Evolutionary conservation across 1,139 yeast species (phyloP), one percentile per base, ranked within the genome.

Genomic region (Diutina catenulata): DNA sequence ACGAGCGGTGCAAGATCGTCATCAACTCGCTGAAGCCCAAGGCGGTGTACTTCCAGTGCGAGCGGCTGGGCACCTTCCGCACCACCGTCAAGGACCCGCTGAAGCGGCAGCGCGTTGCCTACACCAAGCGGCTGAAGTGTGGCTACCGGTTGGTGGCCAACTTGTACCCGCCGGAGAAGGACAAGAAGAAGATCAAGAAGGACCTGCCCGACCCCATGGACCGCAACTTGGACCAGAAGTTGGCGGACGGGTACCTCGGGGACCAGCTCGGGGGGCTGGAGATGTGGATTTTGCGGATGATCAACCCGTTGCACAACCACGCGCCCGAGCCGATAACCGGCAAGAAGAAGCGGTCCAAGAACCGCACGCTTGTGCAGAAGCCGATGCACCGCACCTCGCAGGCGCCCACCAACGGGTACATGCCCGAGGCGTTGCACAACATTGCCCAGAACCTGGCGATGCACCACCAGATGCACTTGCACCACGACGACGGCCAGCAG

Each of bases 31-130:
- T 70, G 19, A 68, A 68, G 49, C 71, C 72, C 18, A 67, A 68
- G 50, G 74, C 74, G 2, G 68, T 68, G 13, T 68, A 68, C 49
- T 68, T 67, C 52, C 72, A 66, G 49, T 68, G 74, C 49, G 74
- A 68, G 48, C 53, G 71, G 39, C 59, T 68, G 7, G 74, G 74
- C 2, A 55, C 62, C 20, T 68, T 67, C 47, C 55, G 74, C 49
- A 68, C 74, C 35, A 68, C 74, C 2, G 74, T 68, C 38, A 67
- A 67, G 51, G 72, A 66, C 43, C 57, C 68, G 11, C 47, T 63
- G 35, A 64, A 64, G 52, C 57, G 74, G 52, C 72, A 68, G 47
- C 51, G 74, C 46, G 70, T 67, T 21, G 74, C 72, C n/a, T 68
- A 67, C 52, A 67, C 73, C 42, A 68, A 68, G 49, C 53, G 74